Conservation (phyloP, 2,329 filamentous ascomycete genomes). For the Didymosphaeria variabile region DNA sequence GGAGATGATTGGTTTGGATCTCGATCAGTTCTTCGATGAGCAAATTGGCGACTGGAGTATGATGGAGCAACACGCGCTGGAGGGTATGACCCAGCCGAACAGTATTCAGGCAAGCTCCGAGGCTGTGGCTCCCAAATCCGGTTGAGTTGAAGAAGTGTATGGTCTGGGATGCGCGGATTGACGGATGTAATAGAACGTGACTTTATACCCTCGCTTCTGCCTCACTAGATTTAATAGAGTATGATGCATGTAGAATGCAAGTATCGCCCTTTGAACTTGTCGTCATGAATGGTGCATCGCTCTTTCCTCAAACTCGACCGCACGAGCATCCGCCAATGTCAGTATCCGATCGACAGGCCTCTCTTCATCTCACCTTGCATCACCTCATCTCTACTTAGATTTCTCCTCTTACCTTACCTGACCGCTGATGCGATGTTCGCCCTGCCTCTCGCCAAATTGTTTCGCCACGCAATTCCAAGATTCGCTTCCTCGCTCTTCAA, state of each 20-base stretch:
- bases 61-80: constrained; percentile 38
- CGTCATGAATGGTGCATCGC: background rate
- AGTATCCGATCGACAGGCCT: background rate
- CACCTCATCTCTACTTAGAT: background rate
- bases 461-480: background rate
- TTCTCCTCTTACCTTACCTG: background rate
- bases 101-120: constrained; percentile 6
- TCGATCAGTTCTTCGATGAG: constrained; percentile 66
- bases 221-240: background rate
- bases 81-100: constrained; percentile 18
- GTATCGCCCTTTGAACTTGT: background rate
- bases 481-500: background rate
- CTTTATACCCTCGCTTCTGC: constrained; percentile 1
- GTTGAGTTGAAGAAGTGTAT: background rate
- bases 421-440: background rate
- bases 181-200: constrained; percentile 2
- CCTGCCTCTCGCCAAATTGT: background rate
- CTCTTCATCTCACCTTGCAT: background rate
- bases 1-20: constrained; percentile 64
- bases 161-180: background rate
- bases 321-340: background rate
- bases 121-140: background rate
- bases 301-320: background rate
- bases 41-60: constrained; percentile 63
- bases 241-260: background rate